A percentile compares a stretch with the other conserved stretches of the same genome.
Conservation (phyloP, 2,329 filamentous ascomycete species). For the Cladophialophora chaetospira region DNA sequence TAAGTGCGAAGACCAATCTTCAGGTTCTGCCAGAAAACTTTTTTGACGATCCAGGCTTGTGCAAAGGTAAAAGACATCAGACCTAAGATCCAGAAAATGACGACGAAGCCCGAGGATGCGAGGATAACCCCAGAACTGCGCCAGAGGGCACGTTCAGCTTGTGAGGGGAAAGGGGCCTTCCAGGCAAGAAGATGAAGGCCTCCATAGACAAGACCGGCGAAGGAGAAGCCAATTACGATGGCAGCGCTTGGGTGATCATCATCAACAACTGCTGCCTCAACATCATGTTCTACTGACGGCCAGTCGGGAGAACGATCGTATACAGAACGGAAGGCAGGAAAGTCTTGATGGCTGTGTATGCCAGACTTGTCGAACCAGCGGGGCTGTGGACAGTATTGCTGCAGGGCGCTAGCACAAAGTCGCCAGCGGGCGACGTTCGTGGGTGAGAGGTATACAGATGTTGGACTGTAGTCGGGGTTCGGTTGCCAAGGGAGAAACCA, state of each 20-base stretch:
- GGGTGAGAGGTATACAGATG: neutral
- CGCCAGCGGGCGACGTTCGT: neutral
- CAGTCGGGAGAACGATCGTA: neutral
- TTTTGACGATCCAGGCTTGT: neutral
- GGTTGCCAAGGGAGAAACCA: neutral
- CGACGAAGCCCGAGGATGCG: neutral
- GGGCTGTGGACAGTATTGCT: neutral
- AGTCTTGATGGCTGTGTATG: neutral
- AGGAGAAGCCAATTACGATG: neutral
- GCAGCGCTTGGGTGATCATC: neutral
- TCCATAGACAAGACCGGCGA: neutral
- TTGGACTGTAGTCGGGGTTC: neutral
- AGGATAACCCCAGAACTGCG: neutral
- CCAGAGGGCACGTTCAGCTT: neutral
- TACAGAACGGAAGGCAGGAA: neutral
- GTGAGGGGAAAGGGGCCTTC: constrained; percentile 1
- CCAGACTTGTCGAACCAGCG: neutral
- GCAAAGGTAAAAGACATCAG: neutral
- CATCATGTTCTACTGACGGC: neutral
- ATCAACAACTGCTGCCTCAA: neutral
- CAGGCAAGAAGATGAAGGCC: neutral
- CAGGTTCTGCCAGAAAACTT: neutral
- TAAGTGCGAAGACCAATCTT: neutral
- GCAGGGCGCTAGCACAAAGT: neutral
- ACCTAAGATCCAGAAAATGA: neutral